Base-by-base conservation (phyloP, 495 filamentous ascomycete genomes). In the Neurospora terricola region DNA sequence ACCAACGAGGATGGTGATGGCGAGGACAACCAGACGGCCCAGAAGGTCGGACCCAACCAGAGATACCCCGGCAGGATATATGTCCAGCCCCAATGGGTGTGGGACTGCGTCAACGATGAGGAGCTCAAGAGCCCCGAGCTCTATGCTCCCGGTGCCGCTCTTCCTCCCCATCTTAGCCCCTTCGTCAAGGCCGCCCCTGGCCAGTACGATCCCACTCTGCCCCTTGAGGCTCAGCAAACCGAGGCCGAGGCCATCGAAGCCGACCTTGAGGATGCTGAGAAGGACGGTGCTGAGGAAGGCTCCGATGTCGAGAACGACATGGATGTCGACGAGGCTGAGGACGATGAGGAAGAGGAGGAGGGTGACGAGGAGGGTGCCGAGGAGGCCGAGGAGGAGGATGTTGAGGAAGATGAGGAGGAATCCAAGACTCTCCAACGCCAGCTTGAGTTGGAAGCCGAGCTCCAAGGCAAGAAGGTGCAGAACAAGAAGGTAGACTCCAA, bases 81-180 rank as follows among this genome's bases (percentile, higher is more conserved):
- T 76, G 81, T 99, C 69, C 96, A 99, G 83, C 96, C 96, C 27
- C 96, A 99, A 79, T 99, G 97, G 94, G 88, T 99, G 16, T 99
- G 96, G 96, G 96, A 99, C 75, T 93, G 92, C 78, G 83, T 98
- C 76, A 99, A 99, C 81, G 90, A 92, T 36, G 93, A 93, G 48
- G 92, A 93, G 81, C 83, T 99, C 43, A 91, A 98, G 75, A 87
- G 92, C 43, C 90, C 94, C 14, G 93, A 97, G 79, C 84, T 96
- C 2, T 99, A 99, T 75, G 93, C 89, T 4, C 94, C 96, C 5
- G 96, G 96, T 23, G 91, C 94, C 16, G 89, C 91, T 73, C 86
- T 99, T 39, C 96, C 96, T 18, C 94, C 96, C 5, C 96, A 99
- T 86, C 81, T 99, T 72, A 98, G 94, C 79, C 96, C 96, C 39